A percentile compares a stretch with the other conserved stretches of the same genome.
Conservation (phyloP, 257 asterid species). For the Prunella vulgaris region DNA sequence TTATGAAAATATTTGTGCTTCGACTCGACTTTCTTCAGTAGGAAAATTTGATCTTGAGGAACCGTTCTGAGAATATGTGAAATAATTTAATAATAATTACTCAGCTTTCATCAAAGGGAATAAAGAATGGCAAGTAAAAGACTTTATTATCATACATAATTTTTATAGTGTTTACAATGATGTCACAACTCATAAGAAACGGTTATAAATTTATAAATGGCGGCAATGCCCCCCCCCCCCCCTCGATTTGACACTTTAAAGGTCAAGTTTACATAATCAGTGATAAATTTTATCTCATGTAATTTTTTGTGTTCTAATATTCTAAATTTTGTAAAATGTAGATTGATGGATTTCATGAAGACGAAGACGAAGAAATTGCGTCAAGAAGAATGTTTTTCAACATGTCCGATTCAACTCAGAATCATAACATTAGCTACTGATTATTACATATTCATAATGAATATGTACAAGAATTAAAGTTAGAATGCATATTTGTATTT, state of each 20-base stretch:
- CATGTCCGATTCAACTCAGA: constrained; percentile 34
- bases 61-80: neutral
- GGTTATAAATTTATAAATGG: neutral
- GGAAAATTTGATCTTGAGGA: constrained; percentile 8
- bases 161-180: constrained; percentile 9
- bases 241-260: neutral
- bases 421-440: constrained; percentile 39
- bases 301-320: neutral
- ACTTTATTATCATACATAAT: neutral
- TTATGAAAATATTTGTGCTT: neutral
- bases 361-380: constrained; percentile 37
- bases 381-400: constrained; percentile 36
- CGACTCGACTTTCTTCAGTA: constrained; percentile 14
- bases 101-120: neutral
- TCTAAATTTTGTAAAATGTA: no score
- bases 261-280: neutral
- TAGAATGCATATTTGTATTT: constrained; percentile 2
- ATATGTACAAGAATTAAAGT: neutral
- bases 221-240: constrained; percentile 23
- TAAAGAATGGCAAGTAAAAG: neutral
- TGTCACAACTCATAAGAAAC: neutral
- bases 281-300: neutral
- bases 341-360: constrained; percentile 56
- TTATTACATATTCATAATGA: no score
- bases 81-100: neutral